Base-by-base conservation (phyloP, 2,329 filamentous ascomycete species). In the Coniochaeta hoffmannii region DNA sequence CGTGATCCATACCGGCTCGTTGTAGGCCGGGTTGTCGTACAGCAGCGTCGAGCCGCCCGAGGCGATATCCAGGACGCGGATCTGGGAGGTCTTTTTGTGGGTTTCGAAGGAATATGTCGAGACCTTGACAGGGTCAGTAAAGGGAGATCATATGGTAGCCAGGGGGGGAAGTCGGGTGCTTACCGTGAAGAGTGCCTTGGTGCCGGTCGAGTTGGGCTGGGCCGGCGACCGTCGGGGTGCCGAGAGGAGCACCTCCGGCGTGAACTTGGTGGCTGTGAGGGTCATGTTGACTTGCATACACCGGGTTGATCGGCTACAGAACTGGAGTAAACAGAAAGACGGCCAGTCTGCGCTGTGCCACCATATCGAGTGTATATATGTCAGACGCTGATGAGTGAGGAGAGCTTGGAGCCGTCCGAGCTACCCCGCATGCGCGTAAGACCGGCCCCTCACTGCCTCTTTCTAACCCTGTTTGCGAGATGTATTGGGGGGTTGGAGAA, bases 21-120 rank as follows among this genome's bases (percentile, higher is more conserved):
- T 84, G 53, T 85, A 84, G 55, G 78, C 77, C 24, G 77, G 66
- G 59, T 89, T 82, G 53, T 87, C 80, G 50, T 83, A 86, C 11
- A 96, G 74, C 12, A 85, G 70, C 4, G 76, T 81, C 4, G 86
- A 86, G 53, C 86, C 77, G 32, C 87, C 86, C 8, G 80, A 82
- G 49, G 79, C 73, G 57, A 91, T 77, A 62, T 93, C 84, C 38
- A 96, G 73, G 26, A 93, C 69, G 17, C 86, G 61, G 61, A 88
- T 85, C 72, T 91, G 86, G 57, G 76, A 78, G 5, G 78, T 81
- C 66, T 86, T 87, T 50, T 78, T 77, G 66, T 95, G 90, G 0
- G 82, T 78, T 36, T 87, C 77, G 69, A 96, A 96, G 5, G 85
- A 92, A 69, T 96, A 96, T 1, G 86, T 83, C 0, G 87, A 89